Percentiles rank a stretch among this genome's conserved stretches.
phyloP scores from a whole-genome alignment of 371 early-diverging fungal species.

The Rhizomucor pusillus region DNA sequence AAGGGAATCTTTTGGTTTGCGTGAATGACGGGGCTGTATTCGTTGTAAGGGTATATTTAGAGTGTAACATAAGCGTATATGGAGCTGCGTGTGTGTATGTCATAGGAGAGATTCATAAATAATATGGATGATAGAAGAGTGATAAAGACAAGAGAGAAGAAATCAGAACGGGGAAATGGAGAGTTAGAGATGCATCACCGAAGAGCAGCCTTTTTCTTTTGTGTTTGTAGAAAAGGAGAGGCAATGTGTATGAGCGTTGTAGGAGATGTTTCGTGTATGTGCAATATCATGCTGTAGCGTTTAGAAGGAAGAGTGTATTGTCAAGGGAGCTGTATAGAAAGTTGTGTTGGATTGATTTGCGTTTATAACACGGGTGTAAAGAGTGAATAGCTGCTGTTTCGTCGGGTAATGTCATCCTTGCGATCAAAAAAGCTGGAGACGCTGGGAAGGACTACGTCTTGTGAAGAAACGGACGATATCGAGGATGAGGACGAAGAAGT shows the following conservation, averaged over 20 bases:
- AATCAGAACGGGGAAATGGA: background rate
- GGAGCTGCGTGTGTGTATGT: too few relatives aligned
- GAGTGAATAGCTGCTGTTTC: background rate
- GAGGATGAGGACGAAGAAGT: background rate
- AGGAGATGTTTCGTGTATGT: background rate
- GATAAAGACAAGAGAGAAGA: too few relatives aligned
- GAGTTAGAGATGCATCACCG: background rate
- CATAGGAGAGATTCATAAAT: too few relatives aligned
- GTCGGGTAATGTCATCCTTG: background rate
- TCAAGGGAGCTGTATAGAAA: background rate
- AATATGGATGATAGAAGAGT: too few relatives aligned
- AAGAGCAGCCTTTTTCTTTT: background rate
- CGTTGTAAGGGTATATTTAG: too few relatives aligned
- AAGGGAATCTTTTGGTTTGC: too few relatives aligned
- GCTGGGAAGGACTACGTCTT: constrained; percentile 24
- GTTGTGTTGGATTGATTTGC: too few relatives aligned
- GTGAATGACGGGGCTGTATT: too few relatives aligned
- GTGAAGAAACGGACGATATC: background rate
- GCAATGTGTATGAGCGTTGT: background rate
- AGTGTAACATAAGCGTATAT: too few relatives aligned
- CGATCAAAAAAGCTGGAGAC: constrained; percentile 16
- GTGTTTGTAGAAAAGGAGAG: constrained; percentile 1
- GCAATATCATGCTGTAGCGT: background rate
- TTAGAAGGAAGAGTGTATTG: background rate
- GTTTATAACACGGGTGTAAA: background rate